Evolutionary conservation across 768 basidiomycete genomes (phyloP).

Genomic region (Neoboletus brunneissimus): DNA sequence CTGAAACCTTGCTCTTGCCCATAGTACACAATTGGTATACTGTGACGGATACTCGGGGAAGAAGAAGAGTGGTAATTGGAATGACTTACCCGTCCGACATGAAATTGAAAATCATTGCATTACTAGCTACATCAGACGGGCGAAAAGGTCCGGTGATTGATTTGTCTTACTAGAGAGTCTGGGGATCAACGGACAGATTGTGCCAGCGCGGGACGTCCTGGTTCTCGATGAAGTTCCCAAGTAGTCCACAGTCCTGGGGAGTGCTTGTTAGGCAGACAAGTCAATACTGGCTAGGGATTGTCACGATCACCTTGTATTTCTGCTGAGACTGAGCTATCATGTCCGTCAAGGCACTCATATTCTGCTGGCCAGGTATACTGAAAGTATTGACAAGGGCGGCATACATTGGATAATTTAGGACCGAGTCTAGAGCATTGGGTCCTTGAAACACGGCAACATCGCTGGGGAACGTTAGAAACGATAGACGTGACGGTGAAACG

Average conservation of each 20-base stretch:
- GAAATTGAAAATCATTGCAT: conserved; percentile 72
- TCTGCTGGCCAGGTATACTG: conserved; percentile 63
- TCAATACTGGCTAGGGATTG: neutral
- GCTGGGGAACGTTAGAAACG: conserved; percentile 35
- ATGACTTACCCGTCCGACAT: conserved; percentile 61
- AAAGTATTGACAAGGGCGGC: conserved; percentile 62
- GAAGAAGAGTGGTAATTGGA: neutral
- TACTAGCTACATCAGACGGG: conserved; percentile 39
- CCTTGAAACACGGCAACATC: conserved; percentile 60
- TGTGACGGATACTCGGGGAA: conserved; percentile 11
- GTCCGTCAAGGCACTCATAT: conserved; percentile 55
- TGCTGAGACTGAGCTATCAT: conserved; percentile 52
- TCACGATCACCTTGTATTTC: conserved; percentile 43
- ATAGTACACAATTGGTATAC: conserved; percentile 80
- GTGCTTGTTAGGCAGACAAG: neutral
- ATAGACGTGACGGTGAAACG: neutral
- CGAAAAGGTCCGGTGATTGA: neutral
- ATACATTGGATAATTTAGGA: conserved; percentile 73
- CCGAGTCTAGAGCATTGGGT: conserved; percentile 57
- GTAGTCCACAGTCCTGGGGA: conserved; percentile 28
- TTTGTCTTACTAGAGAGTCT: conserved; percentile 57
- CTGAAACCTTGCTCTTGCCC: conserved; percentile 74
- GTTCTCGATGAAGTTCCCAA: conserved; percentile 81
- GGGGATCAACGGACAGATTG: conserved; percentile 67
- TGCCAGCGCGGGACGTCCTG: conserved; percentile 76